These are phyloP conservation scores for Diaporthe vaccinii DNA, from an alignment of 2,329 filamentous ascomycete genomes.

Conservation along the genomic window DNA sequence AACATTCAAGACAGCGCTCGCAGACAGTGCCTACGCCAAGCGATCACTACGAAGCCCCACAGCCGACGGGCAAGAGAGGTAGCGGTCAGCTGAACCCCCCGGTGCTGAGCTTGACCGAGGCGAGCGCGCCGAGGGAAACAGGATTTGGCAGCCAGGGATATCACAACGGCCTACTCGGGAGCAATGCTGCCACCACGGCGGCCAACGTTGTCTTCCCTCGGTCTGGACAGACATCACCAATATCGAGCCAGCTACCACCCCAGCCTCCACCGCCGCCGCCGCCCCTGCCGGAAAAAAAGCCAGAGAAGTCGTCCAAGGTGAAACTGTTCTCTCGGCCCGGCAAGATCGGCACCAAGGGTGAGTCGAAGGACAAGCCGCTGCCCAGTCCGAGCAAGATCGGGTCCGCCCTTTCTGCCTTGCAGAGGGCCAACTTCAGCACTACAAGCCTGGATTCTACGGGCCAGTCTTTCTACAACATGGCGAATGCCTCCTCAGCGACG, in stretches of 20 bases:
- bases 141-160: constrained; percentile 66
- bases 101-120: constrained; percentile 74
- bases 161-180: constrained; percentile 72
- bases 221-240: constrained; percentile 68
- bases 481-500: constrained; percentile 83
- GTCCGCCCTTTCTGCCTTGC: constrained; percentile 75
- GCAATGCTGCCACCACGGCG: constrained; percentile 75
- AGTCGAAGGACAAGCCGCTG: constrained; percentile 74
- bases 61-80: constrained; percentile 54
- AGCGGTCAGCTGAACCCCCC: constrained; percentile 71
- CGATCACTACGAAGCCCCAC: constrained; percentile 55
- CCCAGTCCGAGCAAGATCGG: constrained; percentile 81
- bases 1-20: constrained; percentile 75
- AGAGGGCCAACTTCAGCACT: constrained; percentile 78
- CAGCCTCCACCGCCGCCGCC: constrained; percentile 56
- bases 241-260: constrained; percentile 49
- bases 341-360: constrained; percentile 79
- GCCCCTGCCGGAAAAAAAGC: constrained; percentile 70
- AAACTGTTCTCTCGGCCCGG: constrained; percentile 86
- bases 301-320: constrained; percentile 79
- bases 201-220: constrained; percentile 81
- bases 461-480: constrained; percentile 78
- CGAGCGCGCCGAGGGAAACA: constrained; percentile 71
- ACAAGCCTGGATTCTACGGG: constrained; percentile 76
- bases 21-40: constrained; percentile 77